Base-by-base conservation (phyloP, 192 early-diverging fungal species). In the Kickxella alabastrina region DNA sequence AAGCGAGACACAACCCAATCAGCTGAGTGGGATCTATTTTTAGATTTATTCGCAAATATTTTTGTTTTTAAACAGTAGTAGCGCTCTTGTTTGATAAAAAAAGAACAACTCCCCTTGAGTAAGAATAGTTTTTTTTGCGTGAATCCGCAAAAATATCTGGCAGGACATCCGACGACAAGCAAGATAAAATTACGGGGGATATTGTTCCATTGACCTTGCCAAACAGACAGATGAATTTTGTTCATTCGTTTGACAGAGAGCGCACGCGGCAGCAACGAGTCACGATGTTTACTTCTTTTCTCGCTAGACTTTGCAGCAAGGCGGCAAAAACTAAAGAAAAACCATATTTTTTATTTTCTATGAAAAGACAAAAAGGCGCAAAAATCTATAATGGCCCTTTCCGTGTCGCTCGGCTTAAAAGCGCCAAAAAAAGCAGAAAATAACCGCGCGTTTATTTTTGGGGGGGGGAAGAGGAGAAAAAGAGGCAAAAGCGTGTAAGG, bases 21-120 rank as follows among this genome's bases (percentile, higher is more conserved):
- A 58, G 46, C 49, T 58, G 56, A 32, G 21, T 15, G 5, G 18
- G 22, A 15, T 27, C 13, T 58, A 58, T 58, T 49, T 58, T 57
- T 57, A 57, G 55, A 57, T 17, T n/a, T n/a, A n/a, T n/a, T n/a
- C n/a, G n/a, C n/a, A n/a, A n/a, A n/a, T n/a, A n/a, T n/a, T n/a
- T n/a, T n/a, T n/a, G n/a, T n/a, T n/a, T n/a, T n/a, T n/a, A n/a
- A n/a, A n/a, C 26, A 12, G 26, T n/a, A 51, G 36, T 22, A 41
- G 18, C 17, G 6, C 18, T 41, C 13, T 41, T 19, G 5, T 19
- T 21, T 41, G 39, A 18, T 17, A 38, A 38, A 38, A 38, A 38
- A 38, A 38, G 18, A 6, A 38, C 8, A 38, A 17, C 14, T 17
- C 4, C n/a, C 6, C 0, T 13, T 3, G 12, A 17, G 14, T 38